A percentile compares a stretch with the other conserved stretches of the same genome.
phyloP scores from a whole-genome alignment of 2,329 filamentous ascomycete genomes.

The Aspergillus transmontanensis region DNA sequence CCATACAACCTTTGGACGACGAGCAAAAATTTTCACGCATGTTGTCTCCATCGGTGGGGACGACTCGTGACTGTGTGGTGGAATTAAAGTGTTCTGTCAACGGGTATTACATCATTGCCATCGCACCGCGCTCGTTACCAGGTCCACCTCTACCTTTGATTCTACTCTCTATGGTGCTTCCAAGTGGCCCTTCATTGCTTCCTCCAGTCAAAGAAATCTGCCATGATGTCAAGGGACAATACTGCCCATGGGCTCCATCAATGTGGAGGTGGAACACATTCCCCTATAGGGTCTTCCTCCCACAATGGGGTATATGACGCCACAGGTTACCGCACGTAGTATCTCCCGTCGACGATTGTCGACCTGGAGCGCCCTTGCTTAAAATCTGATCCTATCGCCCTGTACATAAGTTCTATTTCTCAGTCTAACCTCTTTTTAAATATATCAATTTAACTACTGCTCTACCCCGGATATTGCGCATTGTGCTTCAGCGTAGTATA shows the following conservation, averaged over 20 bases:
- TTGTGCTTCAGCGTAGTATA: neutral
- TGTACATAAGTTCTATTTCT: neutral
- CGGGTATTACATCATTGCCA: neutral
- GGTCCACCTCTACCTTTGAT: neutral
- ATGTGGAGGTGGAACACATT: neutral
- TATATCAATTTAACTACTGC: neutral
- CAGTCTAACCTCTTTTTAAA: neutral
- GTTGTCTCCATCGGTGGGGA: neutral
- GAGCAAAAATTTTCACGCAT: neutral
- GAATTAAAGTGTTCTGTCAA: neutral
- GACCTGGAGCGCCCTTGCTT: neutral
- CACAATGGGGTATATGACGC: neutral
- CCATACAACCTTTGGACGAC: neutral
- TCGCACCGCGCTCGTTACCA: neutral
- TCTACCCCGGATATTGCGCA: neutral
- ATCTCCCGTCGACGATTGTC: neutral
- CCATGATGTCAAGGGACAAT: neutral
- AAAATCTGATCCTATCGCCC: neutral
- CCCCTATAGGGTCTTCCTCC: neutral
- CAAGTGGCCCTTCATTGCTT: neutral
- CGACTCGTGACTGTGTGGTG: neutral
- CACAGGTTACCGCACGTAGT: neutral
- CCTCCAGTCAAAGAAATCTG: neutral
- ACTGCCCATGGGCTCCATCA: neutral
- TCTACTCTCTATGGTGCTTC: neutral